Conservation (phyloP, 2,329 filamentous ascomycete genomes). For the Hypoxylon sp. region DNA sequence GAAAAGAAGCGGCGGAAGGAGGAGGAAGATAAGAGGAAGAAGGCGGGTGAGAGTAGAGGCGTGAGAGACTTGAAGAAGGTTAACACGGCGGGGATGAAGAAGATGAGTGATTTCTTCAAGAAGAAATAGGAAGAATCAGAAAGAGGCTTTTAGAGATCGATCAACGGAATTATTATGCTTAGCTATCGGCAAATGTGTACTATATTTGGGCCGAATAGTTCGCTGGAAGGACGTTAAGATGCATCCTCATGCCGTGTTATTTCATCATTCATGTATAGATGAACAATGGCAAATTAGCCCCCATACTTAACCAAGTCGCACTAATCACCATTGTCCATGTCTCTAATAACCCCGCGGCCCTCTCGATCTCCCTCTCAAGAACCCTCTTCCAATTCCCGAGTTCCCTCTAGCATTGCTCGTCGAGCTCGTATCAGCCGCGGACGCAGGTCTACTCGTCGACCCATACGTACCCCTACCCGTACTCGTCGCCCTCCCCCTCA, state of each 20-base stretch:
- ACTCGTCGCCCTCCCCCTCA: conserved; percentile 53
- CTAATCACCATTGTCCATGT: background rate
- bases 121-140: conserved; percentile 65
- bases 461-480: conserved; percentile 56
- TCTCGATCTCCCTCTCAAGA: conserved; percentile 69
- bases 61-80: conserved; percentile 90
- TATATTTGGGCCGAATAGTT: conserved; percentile 14
- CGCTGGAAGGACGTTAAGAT: conserved; percentile 4
- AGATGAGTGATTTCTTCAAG: conserved; percentile 94
- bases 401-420: conserved; percentile 55
- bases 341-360: conserved; percentile 60
- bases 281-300: conserved; percentile 4
- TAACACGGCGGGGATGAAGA: conserved; percentile 94
- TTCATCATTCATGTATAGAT: conserved; percentile 31
- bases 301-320: background rate
- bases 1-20: conserved; percentile 90
- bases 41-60: conserved; percentile 79
- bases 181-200: conserved; percentile 8
- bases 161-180: background rate
- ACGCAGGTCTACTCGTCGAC: conserved; percentile 37
- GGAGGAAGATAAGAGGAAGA: conserved; percentile 89
- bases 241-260: conserved; percentile 3
- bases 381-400: conserved; percentile 63
- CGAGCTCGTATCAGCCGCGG: conserved; percentile 49
- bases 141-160: conserved; percentile 3